A percentile compares a stretch with the other conserved stretches of the same genome.
Evolutionary conservation across 2,329 filamentous ascomycete species (phyloP).

Genomic region (Aspergillus pseudotamarii): DNA sequence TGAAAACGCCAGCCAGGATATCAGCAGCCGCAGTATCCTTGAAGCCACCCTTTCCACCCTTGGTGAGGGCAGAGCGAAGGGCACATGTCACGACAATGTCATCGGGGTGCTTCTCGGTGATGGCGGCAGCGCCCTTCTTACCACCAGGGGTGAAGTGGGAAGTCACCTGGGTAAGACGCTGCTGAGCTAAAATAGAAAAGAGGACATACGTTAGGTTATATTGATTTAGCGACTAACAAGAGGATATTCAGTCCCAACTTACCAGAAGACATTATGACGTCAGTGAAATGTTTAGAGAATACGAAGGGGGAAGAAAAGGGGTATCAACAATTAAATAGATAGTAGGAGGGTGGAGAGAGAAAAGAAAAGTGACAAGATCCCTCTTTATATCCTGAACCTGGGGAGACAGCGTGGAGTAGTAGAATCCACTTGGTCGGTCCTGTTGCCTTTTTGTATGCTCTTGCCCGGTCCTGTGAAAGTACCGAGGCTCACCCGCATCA

Average conservation of each 20-base stretch:
- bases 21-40: slow-evolving; percentile 91
- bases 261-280: slow-evolving; percentile 48
- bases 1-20: slow-evolving; percentile 80
- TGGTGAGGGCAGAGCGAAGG: slow-evolving; percentile 88
- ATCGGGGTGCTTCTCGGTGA: slow-evolving; percentile 57
- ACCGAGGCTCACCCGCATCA: slow-evolving; percentile 36
- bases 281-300: slow-evolving; percentile 10
- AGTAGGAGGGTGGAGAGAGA: slow-evolving; percentile 3
- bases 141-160: slow-evolving; percentile 54
- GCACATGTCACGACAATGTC: slow-evolving; percentile 89
- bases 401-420: slow-evolving; percentile 10
- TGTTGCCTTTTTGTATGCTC: slow-evolving; percentile 23
- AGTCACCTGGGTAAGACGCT: slow-evolving; percentile 62
- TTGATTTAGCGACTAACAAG: neutral
- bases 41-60: slow-evolving; percentile 89
- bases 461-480: slow-evolving; percentile 26
- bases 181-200: slow-evolving; percentile 48
- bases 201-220: neutral
- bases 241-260: slow-evolving; percentile 18
- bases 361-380: slow-evolving; percentile 6
- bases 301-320: slow-evolving; percentile 5
- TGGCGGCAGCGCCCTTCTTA: slow-evolving; percentile 37
- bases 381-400: slow-evolving; percentile 19
- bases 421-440: slow-evolving; percentile 16
- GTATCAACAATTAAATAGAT: slow-evolving; percentile 5